A percentile compares a stretch with the other conserved stretches of the same genome.
phyloP scores from a whole-genome alignment of 2,329 filamentous ascomycete genomes.

The Trichophyton schoenleinii region DNA sequence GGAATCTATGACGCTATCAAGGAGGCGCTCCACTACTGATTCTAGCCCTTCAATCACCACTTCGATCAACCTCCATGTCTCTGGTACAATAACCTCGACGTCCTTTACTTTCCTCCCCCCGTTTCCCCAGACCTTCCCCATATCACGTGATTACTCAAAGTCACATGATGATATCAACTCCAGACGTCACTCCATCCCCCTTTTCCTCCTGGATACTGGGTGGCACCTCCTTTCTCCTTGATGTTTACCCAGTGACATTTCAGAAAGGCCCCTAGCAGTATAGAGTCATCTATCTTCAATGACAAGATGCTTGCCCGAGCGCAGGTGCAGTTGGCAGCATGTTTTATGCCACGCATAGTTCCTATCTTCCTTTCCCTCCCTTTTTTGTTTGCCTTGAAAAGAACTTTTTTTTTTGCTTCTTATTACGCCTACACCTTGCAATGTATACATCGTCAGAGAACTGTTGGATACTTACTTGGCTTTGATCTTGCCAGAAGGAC shows the following conservation, averaged over 20 bases:
- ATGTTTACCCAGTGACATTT: background rate
- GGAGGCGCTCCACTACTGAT: constrained; percentile 51
- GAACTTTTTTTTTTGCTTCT: background rate
- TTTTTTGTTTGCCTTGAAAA: background rate
- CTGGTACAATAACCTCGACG: background rate
- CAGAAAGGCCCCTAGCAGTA: background rate
- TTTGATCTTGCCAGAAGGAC: background rate
- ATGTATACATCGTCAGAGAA: background rate
- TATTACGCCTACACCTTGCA: background rate
- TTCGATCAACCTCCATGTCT: background rate
- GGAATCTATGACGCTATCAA: constrained; percentile 62
- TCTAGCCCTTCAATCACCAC: background rate
- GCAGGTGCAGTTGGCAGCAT: constrained; percentile 1
- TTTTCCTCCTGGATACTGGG: background rate
- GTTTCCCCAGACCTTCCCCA: background rate
- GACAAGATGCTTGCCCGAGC: constrained; percentile 7
- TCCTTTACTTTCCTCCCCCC: background rate
- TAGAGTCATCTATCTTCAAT: constrained; percentile 4
- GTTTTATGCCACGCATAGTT: background rate
- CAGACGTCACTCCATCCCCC: background rate
- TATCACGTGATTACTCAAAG: background rate
- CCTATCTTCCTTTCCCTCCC: background rate
- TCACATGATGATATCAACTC: background rate
- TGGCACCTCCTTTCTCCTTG: background rate
- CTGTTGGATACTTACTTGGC: background rate